Base-by-base conservation (phyloP, 2,329 filamentous ascomycete genomes). In the Tolypocladium capitatum region DNA sequence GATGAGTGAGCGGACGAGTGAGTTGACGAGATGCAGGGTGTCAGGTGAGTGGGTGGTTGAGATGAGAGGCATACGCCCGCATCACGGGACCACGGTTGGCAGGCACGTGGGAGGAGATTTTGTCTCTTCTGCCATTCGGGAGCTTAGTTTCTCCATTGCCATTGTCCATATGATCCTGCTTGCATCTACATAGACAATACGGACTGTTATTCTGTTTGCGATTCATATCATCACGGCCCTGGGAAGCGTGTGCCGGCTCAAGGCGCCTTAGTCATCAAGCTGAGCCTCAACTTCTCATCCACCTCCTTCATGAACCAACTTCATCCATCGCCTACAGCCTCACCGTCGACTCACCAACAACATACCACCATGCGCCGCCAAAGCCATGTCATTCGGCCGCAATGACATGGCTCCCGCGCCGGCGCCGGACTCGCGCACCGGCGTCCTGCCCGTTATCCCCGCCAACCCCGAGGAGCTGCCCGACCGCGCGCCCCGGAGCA, bases 401-500 rank as follows among this genome's bases (percentile, higher is more conserved):
- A 56, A 61, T 62, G 58, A 59, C 51, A 56, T 47, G 32, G 33
- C 55, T 52, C 54, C 57, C 51, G 52, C 51, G 55, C 57, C 58
- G 52, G 56, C 48, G 41, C 53, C 56, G 20, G 53, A 55, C 49
- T 51, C 59, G 33, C 57, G 61, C 47, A 56, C 55, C 50, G 69
- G 70, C 49, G 53, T 75, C 28, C 66, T 76, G 5, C 72, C 73
- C 33, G 70, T 68, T 21, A 52, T 72, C 2, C 69, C 71, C 44
- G 36, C 47, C 34, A 45, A 45, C 9, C 62, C 63, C 13, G 70
- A 67, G 9, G 60, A 61, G 42, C 60, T 65, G 9, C 65, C 71
- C 30, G 72, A 74, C 51, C 70, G 71, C 47, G 63, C 71, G 35
- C 68, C 71, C 7, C 68, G 72, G 47, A 75, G 63, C 59, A 76